These are phyloP conservation scores for Austroboletus niveus DNA, from an alignment of 1,284 basidiomycete genomes.

Conservation along the genomic window DNA sequence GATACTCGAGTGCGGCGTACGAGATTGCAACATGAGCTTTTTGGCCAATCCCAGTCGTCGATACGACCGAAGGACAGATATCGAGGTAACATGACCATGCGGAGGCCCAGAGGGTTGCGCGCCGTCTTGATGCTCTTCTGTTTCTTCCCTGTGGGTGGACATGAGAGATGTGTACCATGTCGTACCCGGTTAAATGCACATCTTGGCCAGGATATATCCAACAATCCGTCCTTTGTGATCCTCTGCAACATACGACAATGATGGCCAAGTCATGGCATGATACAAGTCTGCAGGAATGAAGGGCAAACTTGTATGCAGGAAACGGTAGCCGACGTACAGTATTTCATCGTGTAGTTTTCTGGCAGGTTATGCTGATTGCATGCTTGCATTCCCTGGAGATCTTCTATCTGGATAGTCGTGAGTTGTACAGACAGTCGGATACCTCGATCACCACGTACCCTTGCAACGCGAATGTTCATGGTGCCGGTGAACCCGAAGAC, in stretches of 20 bases:
- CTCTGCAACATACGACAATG: slow-evolving; percentile 94
- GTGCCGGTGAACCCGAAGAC: neutral
- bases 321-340: slow-evolving; percentile 53
- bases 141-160: slow-evolving; percentile 43
- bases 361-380: slow-evolving; percentile 93
- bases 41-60: slow-evolving; percentile 88
- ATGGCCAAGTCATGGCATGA: slow-evolving; percentile 95
- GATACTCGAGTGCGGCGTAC: slow-evolving; percentile 44
- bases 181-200: slow-evolving; percentile 50
- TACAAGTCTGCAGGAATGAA: slow-evolving; percentile 71
- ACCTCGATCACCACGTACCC: slow-evolving; percentile 38
- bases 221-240: slow-evolving; percentile 92
- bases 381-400: slow-evolving; percentile 86
- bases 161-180: slow-evolving; percentile 5
- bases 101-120: slow-evolving; percentile 46
- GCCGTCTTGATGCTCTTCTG: slow-evolving; percentile 27
- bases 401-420: slow-evolving; percentile 43
- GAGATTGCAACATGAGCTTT: slow-evolving; percentile 90
- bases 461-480: slow-evolving; percentile 60
- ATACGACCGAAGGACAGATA: slow-evolving; percentile 91
- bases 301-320: slow-evolving; percentile 19
- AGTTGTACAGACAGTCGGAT: slow-evolving; percentile 8
- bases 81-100: slow-evolving; percentile 93
- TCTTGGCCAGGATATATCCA: slow-evolving; percentile 97
- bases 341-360: slow-evolving; percentile 93